Evolutionary conservation across 75 land plant genomes (phyloP), one percentile per base, ranked within the genome.

Genomic region (Ceratopteris richardii): DNA sequence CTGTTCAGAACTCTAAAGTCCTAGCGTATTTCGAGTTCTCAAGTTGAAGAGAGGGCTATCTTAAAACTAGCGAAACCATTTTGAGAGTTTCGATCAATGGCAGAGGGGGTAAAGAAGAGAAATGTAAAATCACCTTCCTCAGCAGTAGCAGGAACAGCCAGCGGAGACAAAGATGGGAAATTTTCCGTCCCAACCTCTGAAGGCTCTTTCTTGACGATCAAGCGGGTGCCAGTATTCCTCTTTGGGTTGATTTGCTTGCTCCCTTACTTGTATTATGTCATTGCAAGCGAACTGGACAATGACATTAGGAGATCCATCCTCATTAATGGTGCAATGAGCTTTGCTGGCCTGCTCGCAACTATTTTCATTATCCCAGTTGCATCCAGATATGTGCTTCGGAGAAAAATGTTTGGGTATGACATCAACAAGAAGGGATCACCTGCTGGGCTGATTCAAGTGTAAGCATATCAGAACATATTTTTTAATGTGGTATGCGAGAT

Each of bases 351-450:
- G 57, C 59, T 77, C 50, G 66, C 74, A 16, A 77, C 82, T 16
- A 52, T 78, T 11, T 31, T 60, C 21, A 29, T 93, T 50, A 84
- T 93, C 26, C 98, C 98, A 3, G 81, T 89, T 22, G 90, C 81
- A 17, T 70, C 96, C 20, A 72, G 51, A 26, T 88, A 85, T 47
- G 78, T 85, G 23, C 60, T 81, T 14, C 63, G 79, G 43, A 61
- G 82, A 29, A 85, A 77, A 58, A 67, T 93, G 77, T 93, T 88
- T 56, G 98, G 98, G 0, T 88, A 69, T 54, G 98, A 93, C 52
- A 82, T 93, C 54, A 93, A 93, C 65, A 93, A 93, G 81, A 78
- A 63, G 56, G 98, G 98, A 9, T 82, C 96, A 30, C 85, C 90
- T 26, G 79, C 67, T 29, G 98, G 98, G 16, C 37, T 74, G 31